Percentiles rank a stretch among this genome's conserved stretches.
Conservation (phyloP, 2,329 filamentous ascomycete genomes). For the Stachybotrys elegans region DNA sequence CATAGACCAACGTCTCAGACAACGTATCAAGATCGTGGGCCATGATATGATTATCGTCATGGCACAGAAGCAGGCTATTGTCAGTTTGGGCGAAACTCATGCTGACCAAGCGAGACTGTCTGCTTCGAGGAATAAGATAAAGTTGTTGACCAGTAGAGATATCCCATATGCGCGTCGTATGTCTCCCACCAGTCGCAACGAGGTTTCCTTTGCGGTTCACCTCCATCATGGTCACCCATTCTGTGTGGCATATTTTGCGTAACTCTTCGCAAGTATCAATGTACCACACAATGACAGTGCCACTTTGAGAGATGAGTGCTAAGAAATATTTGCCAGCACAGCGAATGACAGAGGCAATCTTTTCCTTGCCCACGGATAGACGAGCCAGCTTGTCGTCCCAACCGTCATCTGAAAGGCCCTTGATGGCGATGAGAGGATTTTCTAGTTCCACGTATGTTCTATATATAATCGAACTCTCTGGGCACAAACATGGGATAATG, state of each 20-base stretch:
- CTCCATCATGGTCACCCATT: background rate
- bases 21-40: too few relatives aligned
- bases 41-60: background rate
- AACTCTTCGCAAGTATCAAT: background rate
- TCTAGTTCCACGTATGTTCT: background rate
- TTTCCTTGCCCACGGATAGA: background rate
- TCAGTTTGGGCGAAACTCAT: background rate
- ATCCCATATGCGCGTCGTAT: background rate
- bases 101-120: background rate
- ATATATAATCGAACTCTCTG: background rate
- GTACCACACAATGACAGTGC: background rate
- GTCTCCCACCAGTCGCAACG: background rate
- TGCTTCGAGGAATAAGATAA: background rate
- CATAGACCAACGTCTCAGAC: too few relatives aligned
- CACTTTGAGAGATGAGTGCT: background rate
- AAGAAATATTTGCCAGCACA: background rate
- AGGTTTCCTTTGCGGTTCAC: background rate
- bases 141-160: background rate
- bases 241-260: background rate
- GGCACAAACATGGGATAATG: background rate
- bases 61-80: background rate
- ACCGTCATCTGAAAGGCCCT: background rate
- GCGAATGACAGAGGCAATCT: background rate
- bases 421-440: background rate
- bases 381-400: background rate